Evolutionary conservation across 139 green algal species (phyloP).

Genomic region (Picochlorum sp.): DNA sequence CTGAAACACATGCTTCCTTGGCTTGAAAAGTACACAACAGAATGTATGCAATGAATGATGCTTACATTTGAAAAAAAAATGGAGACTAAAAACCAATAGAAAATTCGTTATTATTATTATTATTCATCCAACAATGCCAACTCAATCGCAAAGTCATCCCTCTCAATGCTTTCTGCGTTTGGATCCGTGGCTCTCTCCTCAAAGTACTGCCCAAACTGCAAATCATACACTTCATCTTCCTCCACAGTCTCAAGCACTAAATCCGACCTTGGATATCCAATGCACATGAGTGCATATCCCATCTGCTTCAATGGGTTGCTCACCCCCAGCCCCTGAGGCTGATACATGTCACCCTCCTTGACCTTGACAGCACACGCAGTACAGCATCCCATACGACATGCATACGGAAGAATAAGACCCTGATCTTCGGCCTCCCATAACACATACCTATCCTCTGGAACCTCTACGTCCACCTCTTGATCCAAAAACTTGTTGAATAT

Average conservation of each 20-base stretch:
- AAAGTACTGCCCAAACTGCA: conserved; percentile 88
- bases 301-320: conserved; percentile 44
- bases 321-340: conserved; percentile 56
- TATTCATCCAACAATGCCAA: conserved; percentile 10
- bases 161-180: conserved; percentile 42
- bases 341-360: conserved; percentile 48
- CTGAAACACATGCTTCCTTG: conserved; percentile 62
- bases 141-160: conserved; percentile 5
- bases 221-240: conserved; percentile 95
- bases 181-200: conserved; percentile 62
- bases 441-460: conserved; percentile 67
- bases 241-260: conserved; percentile 71
- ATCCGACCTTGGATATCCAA: conserved; percentile 67
- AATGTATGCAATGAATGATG: neutral
- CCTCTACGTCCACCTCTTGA: conserved; percentile 70
- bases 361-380: conserved; percentile 91
- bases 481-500: conserved; percentile 69
- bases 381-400: conserved; percentile 96
- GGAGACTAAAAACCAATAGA: neutral
- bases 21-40: conserved; percentile 27
- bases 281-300: conserved; percentile 95
- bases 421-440: conserved; percentile 88
- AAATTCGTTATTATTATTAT: neutral
- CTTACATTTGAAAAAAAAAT: conserved; percentile 1
- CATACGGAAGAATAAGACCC: conserved; percentile 84